These are phyloP conservation scores for Flaveria floridana DNA, from an alignment of 140 eudicot genomes.

Conservation along the genomic window DNA sequence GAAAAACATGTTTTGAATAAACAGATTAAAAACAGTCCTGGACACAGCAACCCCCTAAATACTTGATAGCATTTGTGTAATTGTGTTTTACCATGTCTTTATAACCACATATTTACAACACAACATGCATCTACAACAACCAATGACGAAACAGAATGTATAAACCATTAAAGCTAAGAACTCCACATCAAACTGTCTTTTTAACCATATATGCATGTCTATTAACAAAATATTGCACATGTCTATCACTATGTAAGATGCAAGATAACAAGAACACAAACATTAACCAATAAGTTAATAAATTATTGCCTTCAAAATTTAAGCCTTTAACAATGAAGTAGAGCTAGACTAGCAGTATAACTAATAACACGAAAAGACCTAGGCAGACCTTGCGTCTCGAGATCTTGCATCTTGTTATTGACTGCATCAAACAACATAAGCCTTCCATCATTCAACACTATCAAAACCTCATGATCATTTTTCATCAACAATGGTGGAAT, in stretches of 20 bases:
- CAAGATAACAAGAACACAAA: not conserved
- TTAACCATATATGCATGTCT: conserved; percentile 8
- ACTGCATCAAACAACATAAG: conserved; percentile 38
- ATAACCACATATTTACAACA: not conserved
- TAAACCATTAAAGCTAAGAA: conserved; percentile 11
- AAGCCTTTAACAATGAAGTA: conserved; percentile 37
- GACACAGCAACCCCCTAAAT: no score
- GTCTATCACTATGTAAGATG: conserved; percentile 1
- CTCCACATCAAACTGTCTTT: not conserved
- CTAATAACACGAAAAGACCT: conserved; percentile 29
- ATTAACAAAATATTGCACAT: not conserved
- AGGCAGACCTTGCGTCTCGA: conserved; percentile 32
- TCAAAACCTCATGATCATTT: conserved; percentile 33
- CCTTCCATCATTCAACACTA: conserved; percentile 32
- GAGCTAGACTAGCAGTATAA: conserved; percentile 46
- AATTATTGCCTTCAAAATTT: not conserved
- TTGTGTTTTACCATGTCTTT: not conserved
- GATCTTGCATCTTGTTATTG: conserved; percentile 36
- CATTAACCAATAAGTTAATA: not conserved
- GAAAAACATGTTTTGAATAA: no score
- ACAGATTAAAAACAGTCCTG: no score
- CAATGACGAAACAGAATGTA: conserved; percentile 9
- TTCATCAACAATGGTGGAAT: conserved; percentile 30
- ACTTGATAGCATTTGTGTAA: no score
- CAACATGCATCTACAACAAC: not conserved